phyloP scores from a whole-genome alignment of 2,329 filamentous ascomycete species.

The Sarocladiaceae sp. region DNA sequence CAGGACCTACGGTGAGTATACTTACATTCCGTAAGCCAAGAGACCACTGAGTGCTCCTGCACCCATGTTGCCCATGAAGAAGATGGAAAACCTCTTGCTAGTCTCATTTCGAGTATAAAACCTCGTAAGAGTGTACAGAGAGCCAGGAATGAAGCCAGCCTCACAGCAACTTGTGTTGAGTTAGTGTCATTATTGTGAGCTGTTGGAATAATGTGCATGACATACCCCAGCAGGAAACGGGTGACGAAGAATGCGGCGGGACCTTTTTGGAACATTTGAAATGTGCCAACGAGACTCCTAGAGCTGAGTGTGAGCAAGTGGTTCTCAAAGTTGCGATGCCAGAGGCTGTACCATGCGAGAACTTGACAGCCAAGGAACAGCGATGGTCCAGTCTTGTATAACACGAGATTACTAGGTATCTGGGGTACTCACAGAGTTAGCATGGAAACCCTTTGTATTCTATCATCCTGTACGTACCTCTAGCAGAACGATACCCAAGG shows the following conservation, averaged over 20 bases:
- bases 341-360: neutral
- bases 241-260: neutral
- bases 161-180: neutral
- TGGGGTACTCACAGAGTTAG: slow-evolving; percentile 12
- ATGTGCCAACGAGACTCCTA: neutral
- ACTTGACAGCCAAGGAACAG: slow-evolving; percentile 30
- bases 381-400: slow-evolving; percentile 38
- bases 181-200: neutral
- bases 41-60: slow-evolving; percentile 33
- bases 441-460: too few species aligned
- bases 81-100: slow-evolving; percentile 39
- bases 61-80: slow-evolving; percentile 40
- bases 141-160: slow-evolving; percentile 21
- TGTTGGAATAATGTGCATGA: neutral
- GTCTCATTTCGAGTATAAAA: slow-evolving; percentile 44
- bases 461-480: too few species aligned
- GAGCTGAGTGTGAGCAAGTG: neutral
- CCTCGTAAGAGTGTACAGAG: slow-evolving; percentile 41
- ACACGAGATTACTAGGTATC: slow-evolving; percentile 38
- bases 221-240: neutral
- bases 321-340: neutral
- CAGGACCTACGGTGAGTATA: neutral
- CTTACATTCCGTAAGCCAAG: neutral
- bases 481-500: slow-evolving; percentile 37
- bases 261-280: neutral